Conservation (phyloP, 371 early-diverging fungal species). For the Zychaea mexicana region DNA sequence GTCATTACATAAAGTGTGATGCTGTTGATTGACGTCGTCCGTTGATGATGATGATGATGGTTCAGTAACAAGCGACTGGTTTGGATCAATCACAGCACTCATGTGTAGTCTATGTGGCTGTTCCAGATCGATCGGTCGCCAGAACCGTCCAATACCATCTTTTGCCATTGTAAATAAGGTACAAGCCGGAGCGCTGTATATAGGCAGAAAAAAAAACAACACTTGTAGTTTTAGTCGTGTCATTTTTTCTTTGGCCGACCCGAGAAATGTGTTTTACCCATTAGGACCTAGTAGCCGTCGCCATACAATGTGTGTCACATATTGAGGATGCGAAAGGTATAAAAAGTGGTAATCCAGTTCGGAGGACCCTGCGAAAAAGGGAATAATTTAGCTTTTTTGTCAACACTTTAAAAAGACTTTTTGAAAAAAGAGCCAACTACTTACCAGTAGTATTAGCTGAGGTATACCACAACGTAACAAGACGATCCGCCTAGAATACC, state of each 20-base stretch:
- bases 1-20: not conserved
- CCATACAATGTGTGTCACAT: slow-evolving; percentile 74
- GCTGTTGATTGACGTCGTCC: not conserved
- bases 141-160: slow-evolving; percentile 78
- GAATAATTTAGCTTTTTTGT: too few species aligned
- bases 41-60: slow-evolving; percentile 21
- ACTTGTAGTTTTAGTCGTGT: not conserved
- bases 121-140: slow-evolving; percentile 61
- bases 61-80: slow-evolving; percentile 65
- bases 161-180: slow-evolving; percentile 72
- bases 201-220: not conserved
- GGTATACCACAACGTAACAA: slow-evolving; percentile 78
- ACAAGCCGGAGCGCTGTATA: slow-evolving; percentile 37
- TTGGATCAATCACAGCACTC: slow-evolving; percentile 72
- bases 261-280: slow-evolving; percentile 1
- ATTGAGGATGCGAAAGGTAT: slow-evolving; percentile 71
- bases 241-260: too few species aligned
- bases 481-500: slow-evolving; percentile 60
- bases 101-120: slow-evolving; percentile 62
- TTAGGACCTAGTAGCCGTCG: slow-evolving; percentile 46
- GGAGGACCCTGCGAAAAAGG: not conserved
- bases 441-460: too few species aligned
- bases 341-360: slow-evolving; percentile 55
- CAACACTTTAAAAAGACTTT: too few species aligned
- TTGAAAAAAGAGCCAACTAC: not conserved